A percentile compares a stretch with the other conserved stretches of the same genome.
Conservation (phyloP, 257 asterid species). For the Capsicum pubescens region DNA sequence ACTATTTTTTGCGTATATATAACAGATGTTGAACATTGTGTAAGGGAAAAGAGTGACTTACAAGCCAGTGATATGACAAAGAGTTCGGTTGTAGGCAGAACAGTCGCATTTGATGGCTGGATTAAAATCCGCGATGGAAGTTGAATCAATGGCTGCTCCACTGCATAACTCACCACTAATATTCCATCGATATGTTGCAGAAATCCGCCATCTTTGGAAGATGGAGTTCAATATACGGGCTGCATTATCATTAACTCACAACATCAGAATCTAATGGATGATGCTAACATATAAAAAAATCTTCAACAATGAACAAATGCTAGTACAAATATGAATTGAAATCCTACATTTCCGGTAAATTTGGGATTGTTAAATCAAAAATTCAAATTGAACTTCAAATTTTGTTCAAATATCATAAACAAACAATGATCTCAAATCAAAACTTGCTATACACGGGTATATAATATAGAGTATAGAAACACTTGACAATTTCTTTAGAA, state of each 20-base stretch:
- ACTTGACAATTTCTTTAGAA: too few species aligned
- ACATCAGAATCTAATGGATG: not conserved
- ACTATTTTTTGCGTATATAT: not conserved
- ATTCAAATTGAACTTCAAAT: too few species aligned
- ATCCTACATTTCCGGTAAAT: too few species aligned
- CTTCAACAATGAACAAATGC: not conserved
- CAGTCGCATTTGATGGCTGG: slow-evolving; percentile 80
- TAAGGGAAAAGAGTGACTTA: slow-evolving; percentile 24
- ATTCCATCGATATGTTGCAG: slow-evolving; percentile 55
- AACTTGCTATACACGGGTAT: too few species aligned
- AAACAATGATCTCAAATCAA: too few species aligned
- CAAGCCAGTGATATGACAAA: slow-evolving; percentile 54
- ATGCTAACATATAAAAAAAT: not conserved
- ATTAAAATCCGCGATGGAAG: slow-evolving; percentile 27
- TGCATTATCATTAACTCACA: slow-evolving; percentile 37
- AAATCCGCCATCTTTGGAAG: slow-evolving; percentile 48
- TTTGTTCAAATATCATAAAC: too few species aligned
- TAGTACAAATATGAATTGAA: too few species aligned
- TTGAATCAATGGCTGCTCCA: slow-evolving; percentile 55
- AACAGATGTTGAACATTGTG: not conserved
- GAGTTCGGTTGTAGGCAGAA: slow-evolving; percentile 43
- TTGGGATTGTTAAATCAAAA: too few species aligned
- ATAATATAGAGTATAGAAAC: too few species aligned
- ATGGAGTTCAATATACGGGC: slow-evolving; percentile 57
- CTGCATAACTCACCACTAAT: slow-evolving; percentile 66